Evolutionary conservation across 371 early-diverging fungal species (phyloP).

Genomic region (Rhizopus microsporus): DNA sequence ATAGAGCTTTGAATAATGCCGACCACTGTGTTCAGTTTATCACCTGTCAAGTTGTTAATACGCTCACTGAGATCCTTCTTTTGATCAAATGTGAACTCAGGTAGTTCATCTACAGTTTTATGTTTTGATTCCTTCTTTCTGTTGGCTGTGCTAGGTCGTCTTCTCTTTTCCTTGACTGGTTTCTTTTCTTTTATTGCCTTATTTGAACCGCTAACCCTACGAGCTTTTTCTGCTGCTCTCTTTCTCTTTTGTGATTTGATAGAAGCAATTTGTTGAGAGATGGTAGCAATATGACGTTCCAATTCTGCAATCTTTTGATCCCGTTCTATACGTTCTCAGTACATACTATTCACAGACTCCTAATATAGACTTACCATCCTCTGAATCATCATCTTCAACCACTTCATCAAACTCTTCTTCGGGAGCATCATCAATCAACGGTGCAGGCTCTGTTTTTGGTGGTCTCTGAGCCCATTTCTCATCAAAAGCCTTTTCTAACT

Average conservation of each 20-base stretch:
- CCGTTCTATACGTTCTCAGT: slow-evolving; percentile 17
- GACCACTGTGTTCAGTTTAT: slow-evolving; percentile 77
- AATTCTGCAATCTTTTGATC: slow-evolving; percentile 65
- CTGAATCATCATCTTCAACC: slow-evolving; percentile 29
- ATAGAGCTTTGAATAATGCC: slow-evolving; percentile 85
- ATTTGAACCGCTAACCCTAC: slow-evolving; percentile 12
- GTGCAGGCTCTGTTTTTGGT: slow-evolving; percentile 13
- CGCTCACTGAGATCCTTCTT: slow-evolving; percentile 86
- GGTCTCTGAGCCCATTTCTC: slow-evolving; percentile 81
- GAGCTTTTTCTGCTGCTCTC: slow-evolving; percentile 43
- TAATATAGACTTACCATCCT: slow-evolving; percentile 39
- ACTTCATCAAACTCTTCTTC: slow-evolving; percentile 23
- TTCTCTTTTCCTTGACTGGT: slow-evolving; percentile 26
- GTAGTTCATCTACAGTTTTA: slow-evolving; percentile 28
- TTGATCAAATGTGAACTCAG: slow-evolving; percentile 83
- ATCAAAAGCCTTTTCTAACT: slow-evolving; percentile 84
- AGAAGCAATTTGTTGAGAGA: slow-evolving; percentile 65
- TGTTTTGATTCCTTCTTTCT: slow-evolving; percentile 18
- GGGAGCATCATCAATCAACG: slow-evolving; percentile 13
- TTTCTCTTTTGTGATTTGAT: slow-evolving; percentile 63
- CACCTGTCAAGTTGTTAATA: slow-evolving; percentile 81
- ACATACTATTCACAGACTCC: slow-evolving; percentile 4
- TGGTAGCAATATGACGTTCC: slow-evolving; percentile 63
- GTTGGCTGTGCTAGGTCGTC: slow-evolving; percentile 10
- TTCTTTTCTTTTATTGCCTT: slow-evolving; percentile 30